A percentile compares a stretch with the other conserved stretches of the same genome.
Evolutionary conservation across 2,329 filamentous ascomycete genomes (phyloP).

Genomic region (Cordyceps javanica): DNA sequence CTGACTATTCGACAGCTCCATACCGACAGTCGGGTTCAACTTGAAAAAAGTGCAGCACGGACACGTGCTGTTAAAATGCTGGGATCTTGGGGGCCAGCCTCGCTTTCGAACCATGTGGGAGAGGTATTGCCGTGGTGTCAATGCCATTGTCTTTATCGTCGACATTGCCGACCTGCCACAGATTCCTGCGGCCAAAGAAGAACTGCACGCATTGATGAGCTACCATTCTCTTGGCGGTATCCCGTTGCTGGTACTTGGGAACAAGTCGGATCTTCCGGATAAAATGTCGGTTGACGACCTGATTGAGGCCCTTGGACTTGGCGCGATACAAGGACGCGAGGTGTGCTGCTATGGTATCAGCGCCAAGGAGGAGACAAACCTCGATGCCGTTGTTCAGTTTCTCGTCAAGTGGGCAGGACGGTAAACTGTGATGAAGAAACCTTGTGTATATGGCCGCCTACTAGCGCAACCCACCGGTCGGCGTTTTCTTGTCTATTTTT

Average conservation of each 20-base stretch:
- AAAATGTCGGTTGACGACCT: conserved; percentile 91
- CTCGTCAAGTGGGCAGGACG: conserved; percentile 82
- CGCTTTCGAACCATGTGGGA: conserved; percentile 99
- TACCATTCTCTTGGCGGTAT: conserved; percentile 83
- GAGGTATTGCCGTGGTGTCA: conserved; percentile 93
- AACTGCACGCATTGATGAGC: conserved; percentile 82
- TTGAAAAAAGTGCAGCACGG: conserved; percentile 98
- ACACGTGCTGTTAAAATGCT: conserved; percentile 97
- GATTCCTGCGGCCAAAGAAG: conserved; percentile 80
- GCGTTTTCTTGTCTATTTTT: conserved; percentile 2
- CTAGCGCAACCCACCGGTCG: background rate
- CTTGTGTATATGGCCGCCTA: conserved; percentile 6
- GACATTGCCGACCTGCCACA: conserved; percentile 83
- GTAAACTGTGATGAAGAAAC: conserved; percentile 27
- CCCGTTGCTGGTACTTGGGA: conserved; percentile 86
- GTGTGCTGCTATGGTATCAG: conserved; percentile 99
- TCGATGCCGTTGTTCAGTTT: conserved; percentile 95
- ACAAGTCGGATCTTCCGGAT: conserved; percentile 92
- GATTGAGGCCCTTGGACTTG: conserved; percentile 87
- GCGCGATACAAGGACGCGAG: conserved; percentile 82
- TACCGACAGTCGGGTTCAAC: conserved; percentile 97
- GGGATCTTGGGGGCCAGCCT: conserved; percentile 96
- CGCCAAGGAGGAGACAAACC: conserved; percentile 96
- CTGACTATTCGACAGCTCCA: conserved; percentile 63
- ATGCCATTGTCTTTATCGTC: conserved; percentile 97